Conservation (phyloP, 2,329 filamentous ascomycete species). For the Stagonosporopsis vannaccii region DNA sequence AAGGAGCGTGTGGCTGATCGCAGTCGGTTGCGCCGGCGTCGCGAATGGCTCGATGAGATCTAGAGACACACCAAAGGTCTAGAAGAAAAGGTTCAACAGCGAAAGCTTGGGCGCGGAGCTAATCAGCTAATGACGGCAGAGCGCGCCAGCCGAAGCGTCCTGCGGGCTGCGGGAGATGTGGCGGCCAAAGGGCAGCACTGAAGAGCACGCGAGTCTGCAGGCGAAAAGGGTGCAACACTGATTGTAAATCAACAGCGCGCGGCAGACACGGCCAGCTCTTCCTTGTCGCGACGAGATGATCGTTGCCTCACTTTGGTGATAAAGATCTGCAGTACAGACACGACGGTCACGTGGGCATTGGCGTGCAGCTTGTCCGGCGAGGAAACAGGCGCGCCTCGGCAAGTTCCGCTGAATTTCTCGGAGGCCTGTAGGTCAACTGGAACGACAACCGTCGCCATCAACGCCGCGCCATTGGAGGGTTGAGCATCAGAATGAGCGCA, state of each 20-base stretch:
- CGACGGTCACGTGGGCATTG: conserved; percentile 2
- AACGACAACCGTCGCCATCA: conserved; percentile 23
- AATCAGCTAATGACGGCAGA: conserved; percentile 33
- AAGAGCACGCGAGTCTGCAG: not conserved
- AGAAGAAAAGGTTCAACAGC: conserved; percentile 34
- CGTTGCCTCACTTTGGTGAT: conserved; percentile 10
- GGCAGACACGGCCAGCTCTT: conserved; percentile 1
- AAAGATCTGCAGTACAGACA: conserved; percentile 3
- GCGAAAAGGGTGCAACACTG: not conserved
- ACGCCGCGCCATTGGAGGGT: conserved; percentile 34
- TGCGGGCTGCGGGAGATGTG: conserved; percentile 15
- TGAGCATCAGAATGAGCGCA: conserved; percentile 65
- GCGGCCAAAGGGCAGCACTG: conserved; percentile 3
- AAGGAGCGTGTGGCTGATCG: conserved; percentile 24
- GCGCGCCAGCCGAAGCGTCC: conserved; percentile 18
- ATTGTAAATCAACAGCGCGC: conserved; percentile 5
- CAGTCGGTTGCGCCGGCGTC: conserved; percentile 22
- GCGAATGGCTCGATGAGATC: conserved; percentile 17
- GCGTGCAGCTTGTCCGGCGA: no score
- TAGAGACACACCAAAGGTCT: conserved; percentile 14
- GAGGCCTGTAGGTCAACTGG: conserved; percentile 26
- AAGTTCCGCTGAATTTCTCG: conserved; percentile 26
- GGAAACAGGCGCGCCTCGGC: conserved; percentile 18
- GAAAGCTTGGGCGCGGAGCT: conserved; percentile 34
- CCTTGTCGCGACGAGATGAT: conserved; percentile 9